phyloP scores from a whole-genome alignment of 805 yeast genomes.

The Candida corydali region DNA sequence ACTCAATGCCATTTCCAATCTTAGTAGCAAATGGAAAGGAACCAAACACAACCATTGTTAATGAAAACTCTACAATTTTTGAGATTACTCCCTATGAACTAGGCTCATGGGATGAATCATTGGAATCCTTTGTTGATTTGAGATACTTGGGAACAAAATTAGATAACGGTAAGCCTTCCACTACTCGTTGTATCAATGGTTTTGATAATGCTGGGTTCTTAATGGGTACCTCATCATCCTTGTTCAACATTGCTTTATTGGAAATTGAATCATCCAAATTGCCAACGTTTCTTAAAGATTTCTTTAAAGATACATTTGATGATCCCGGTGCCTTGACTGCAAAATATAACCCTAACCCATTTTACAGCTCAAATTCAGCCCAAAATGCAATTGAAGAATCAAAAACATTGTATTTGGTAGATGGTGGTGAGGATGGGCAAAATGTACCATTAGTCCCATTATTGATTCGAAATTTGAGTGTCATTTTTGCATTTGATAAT shows the following conservation, averaged over 20 bases:
- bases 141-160: slow-evolving; percentile 69
- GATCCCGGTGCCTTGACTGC: slow-evolving; percentile 28
- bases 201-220: slow-evolving; percentile 80
- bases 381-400: slow-evolving; percentile 2
- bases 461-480: slow-evolving; percentile 23
- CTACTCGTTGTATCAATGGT: slow-evolving; percentile 53
- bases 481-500: slow-evolving; percentile 35
- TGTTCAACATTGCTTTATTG: slow-evolving; percentile 66
- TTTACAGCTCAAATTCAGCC: slow-evolving; percentile 11
- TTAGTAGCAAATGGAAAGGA: slow-evolving; percentile 51
- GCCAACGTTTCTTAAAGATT: slow-evolving; percentile 1
- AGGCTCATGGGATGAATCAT: slow-evolving; percentile 39
- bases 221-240: slow-evolving; percentile 77
- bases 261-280: slow-evolving; percentile 37
- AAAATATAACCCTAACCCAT: slow-evolving; percentile 69
- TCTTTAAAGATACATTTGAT: slow-evolving; percentile 1
- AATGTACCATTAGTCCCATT: slow-evolving; percentile 36
- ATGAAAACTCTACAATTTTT: slow-evolving; percentile 59
- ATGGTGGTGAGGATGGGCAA: slow-evolving; percentile 40
- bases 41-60: slow-evolving; percentile 52
- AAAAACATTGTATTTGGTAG: slow-evolving; percentile 28
- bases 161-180: slow-evolving; percentile 51
- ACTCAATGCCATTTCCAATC: slow-evolving; percentile 36
- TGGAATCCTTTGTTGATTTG: slow-evolving; percentile 43
- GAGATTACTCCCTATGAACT: slow-evolving; percentile 36